These are phyloP conservation scores for Mollisia scopiformis DNA, from an alignment of 2,329 filamentous ascomycete species.

Conservation along the genomic window DNA sequence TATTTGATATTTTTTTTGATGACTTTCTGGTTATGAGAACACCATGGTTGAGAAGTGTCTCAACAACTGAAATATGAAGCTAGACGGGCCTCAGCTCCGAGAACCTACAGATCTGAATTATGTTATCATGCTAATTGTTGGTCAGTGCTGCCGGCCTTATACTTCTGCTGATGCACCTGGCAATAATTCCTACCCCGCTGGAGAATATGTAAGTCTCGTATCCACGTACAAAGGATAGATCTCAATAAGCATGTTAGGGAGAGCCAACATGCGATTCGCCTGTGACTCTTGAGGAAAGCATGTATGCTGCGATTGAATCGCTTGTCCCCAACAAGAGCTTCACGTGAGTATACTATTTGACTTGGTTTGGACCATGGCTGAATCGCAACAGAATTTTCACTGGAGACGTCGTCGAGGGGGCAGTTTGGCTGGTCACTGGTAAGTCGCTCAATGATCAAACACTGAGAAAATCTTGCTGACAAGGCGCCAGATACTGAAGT, in stretches of 20 bases:
- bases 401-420: slow-evolving; percentile 44
- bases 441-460: background rate
- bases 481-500: slow-evolving; percentile 33
- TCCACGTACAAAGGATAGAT: background rate
- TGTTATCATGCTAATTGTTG: too few relatives aligned
- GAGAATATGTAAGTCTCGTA: slow-evolving; percentile 38
- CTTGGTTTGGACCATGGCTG: background rate
- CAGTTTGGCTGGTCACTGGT: slow-evolving; percentile 41
- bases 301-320: slow-evolving; percentile 40
- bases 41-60: too few relatives aligned
- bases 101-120: too few relatives aligned
- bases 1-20: too few relatives aligned
- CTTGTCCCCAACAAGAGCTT: slow-evolving; percentile 38
- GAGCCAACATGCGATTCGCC: slow-evolving; percentile 41
- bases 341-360: slow-evolving; percentile 8
- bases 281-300: slow-evolving; percentile 40
- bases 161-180: slow-evolving; percentile 40
- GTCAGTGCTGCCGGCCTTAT: slow-evolving; percentile 44
- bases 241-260: slow-evolving; percentile 4
- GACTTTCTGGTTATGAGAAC: too few relatives aligned
- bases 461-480: background rate
- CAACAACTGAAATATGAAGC: too few relatives aligned
- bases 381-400: slow-evolving; percentile 39
- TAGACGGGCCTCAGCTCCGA: too few relatives aligned
- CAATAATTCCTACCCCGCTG: slow-evolving; percentile 40